Conservation (phyloP, 345 rosid genomes). For the Salix purpurea region DNA sequence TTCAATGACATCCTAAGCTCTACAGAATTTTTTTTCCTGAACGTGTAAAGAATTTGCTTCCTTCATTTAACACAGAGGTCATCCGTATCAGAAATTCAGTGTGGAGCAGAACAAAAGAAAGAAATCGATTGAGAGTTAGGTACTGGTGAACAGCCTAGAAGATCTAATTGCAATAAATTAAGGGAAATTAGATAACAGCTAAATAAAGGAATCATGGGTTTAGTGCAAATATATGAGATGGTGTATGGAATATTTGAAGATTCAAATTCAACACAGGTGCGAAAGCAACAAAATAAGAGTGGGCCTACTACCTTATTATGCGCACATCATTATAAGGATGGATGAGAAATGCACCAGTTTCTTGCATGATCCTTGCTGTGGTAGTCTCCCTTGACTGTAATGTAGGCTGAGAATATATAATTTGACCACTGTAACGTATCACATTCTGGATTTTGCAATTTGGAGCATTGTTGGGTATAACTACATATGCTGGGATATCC, state of each 20-base stretch:
- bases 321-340: slow-evolving; percentile 78
- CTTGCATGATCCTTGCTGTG: slow-evolving; percentile 55
- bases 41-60: not conserved
- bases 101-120: not conserved
- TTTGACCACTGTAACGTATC: slow-evolving; percentile 70
- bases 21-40: not conserved
- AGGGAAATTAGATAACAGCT: not conserved
- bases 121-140: not conserved
- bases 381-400: slow-evolving; percentile 61
- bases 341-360: slow-evolving; percentile 76
- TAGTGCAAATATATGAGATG: not conserved
- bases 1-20: not conserved
- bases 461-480: slow-evolving; percentile 84
- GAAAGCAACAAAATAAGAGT: not conserved
- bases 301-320: slow-evolving; percentile 57
- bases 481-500: slow-evolving; percentile 67
- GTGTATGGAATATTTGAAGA: not conserved
- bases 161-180: not conserved
- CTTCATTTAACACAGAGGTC: not conserved
- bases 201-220: no score
- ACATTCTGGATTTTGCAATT: slow-evolving; percentile 85
- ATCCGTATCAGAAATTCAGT: not conserved
- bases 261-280: not conserved
- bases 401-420: slow-evolving; percentile 65
- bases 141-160: not conserved